These are phyloP conservation scores for Eugenia klotzschiana DNA, from an alignment of 441 rosid species.

Conservation along the genomic window DNA sequence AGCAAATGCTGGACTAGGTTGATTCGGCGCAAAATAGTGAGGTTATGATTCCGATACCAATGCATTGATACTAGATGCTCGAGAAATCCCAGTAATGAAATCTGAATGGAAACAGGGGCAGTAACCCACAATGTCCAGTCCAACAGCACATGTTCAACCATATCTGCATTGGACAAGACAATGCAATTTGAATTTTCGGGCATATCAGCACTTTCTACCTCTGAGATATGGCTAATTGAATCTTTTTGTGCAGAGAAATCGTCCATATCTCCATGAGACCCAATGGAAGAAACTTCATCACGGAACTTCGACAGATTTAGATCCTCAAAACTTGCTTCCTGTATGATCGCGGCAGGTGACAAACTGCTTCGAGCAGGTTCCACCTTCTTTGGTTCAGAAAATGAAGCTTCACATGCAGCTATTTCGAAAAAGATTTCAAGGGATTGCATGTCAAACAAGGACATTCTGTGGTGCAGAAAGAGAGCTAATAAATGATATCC, in stretches of 20 bases:
- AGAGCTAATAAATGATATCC: conserved; percentile 98
- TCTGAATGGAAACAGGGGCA: conserved; percentile 88
- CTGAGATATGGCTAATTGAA: conserved; percentile 90
- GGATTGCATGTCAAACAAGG: conserved; percentile 92
- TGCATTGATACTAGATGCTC: conserved; percentile 99
- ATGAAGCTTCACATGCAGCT: conserved; percentile 99
- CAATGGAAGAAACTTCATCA: conserved; percentile 80
- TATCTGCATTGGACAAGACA: conserved; percentile 92
- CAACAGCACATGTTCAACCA: conserved; percentile 99
- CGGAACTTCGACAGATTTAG: conserved; percentile 70
- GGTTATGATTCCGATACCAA: conserved; percentile 99
- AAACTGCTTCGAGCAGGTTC: conserved; percentile 22
- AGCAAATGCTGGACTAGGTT: conserved; percentile 94
- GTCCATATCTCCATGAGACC: conserved; percentile 94
- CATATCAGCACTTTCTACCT: conserved; percentile 75
- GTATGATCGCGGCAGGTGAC: conserved; percentile 42
- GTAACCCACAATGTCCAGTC: conserved; percentile 99
- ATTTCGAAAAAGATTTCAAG: conserved; percentile 94
- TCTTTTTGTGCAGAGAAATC: conserved; percentile 88
- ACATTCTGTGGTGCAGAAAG: conserved; percentile 85
- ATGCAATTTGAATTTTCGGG: conserved; percentile 94
- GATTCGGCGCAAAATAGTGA: conserved; percentile 83
- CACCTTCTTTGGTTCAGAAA: conserved; percentile 84
- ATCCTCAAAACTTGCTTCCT: conserved; percentile 75
- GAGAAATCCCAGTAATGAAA: conserved; percentile 85